Evolutionary conservation across 2,329 filamentous ascomycete genomes (phyloP).

Genomic region (Monosporascus sp.): DNA sequence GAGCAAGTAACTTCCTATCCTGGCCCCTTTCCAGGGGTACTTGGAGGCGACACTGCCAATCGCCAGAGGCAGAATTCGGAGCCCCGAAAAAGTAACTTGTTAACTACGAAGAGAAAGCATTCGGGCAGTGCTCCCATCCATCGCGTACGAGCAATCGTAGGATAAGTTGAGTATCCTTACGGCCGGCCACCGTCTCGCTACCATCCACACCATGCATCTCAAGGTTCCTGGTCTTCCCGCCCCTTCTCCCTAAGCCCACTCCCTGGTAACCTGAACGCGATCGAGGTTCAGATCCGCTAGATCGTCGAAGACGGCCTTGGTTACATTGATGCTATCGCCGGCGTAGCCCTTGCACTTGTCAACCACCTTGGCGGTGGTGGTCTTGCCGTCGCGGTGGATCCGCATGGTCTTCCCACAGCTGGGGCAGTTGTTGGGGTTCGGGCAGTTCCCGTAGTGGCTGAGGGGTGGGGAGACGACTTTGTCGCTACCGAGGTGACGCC

Average conservation of each 20-base stretch:
- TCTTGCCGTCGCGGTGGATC: conserved; percentile 18
- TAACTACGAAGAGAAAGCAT: no score
- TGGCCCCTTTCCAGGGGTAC: no score
- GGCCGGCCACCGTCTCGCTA: no score
- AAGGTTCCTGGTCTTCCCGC: not conserved
- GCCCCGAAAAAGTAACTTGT: no score
- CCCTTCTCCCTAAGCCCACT: conserved; percentile 3
- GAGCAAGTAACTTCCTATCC: no score
- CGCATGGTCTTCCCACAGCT: conserved; percentile 20
- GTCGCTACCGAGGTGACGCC: conserved; percentile 10
- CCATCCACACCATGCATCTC: not conserved
- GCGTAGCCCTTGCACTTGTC: conserved; percentile 23
- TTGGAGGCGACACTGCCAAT: no score
- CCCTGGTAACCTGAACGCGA: conserved; percentile 18
- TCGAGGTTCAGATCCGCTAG: conserved; percentile 8
- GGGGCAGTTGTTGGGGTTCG: conserved; percentile 4
- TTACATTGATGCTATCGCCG: conserved; percentile 20
- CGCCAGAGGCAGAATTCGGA: no score
- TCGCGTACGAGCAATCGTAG: no score
- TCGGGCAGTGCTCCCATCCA: no score
- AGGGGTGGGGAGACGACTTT: conserved; percentile 19
- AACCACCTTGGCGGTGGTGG: conserved; percentile 17
- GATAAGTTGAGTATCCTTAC: no score
- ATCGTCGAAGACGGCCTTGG: conserved; percentile 16
- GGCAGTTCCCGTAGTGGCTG: conserved; percentile 4